phyloP scores from a whole-genome alignment of 163 green algal genomes.

The Chlorella variabilis region DNA sequence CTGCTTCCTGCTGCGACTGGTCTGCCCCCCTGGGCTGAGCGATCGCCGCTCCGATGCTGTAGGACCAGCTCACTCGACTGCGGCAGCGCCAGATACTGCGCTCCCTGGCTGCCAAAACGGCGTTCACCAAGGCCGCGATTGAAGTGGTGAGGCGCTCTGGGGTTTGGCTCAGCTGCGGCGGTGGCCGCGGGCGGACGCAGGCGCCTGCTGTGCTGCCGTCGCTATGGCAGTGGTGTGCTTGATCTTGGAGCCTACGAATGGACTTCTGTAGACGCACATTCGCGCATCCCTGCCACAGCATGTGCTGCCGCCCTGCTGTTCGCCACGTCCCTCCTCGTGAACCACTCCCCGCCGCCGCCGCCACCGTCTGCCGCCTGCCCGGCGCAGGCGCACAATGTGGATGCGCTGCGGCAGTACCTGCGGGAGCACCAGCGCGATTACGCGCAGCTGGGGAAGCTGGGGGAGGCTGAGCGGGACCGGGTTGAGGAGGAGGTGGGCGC shows the following conservation, averaged over 20 bases:
- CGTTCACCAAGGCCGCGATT: constrained; percentile 51
- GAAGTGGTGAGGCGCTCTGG: constrained; percentile 48
- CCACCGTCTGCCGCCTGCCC: too few relatives aligned
- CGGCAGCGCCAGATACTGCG: constrained; percentile 58
- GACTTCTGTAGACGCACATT: too few relatives aligned
- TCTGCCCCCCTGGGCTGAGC: neutral
- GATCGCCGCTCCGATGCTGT: neutral
- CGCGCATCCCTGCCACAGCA: too few relatives aligned
- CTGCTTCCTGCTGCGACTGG: neutral
- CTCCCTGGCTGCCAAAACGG: constrained; percentile 46
- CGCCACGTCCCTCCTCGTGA: too few relatives aligned
- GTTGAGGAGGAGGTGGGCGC: constrained; percentile 60
- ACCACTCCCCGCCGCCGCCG: too few relatives aligned
- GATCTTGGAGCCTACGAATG: too few relatives aligned
- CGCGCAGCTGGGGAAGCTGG: constrained; percentile 42
- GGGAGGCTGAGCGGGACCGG: constrained; percentile 53
- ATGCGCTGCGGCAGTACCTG: constrained; percentile 40
- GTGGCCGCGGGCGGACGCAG: neutral
- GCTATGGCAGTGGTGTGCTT: too few relatives aligned
- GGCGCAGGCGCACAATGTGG: constrained; percentile 56
- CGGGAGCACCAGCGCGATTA: constrained; percentile 52
- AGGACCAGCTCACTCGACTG: constrained; percentile 54
- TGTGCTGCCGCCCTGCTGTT: too few relatives aligned
- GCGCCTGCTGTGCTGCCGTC: too few relatives aligned
- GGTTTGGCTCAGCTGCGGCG: neutral